These are phyloP conservation scores for Candida railenensis DNA, from an alignment of 805 yeast genomes.

Conservation along the genomic window DNA sequence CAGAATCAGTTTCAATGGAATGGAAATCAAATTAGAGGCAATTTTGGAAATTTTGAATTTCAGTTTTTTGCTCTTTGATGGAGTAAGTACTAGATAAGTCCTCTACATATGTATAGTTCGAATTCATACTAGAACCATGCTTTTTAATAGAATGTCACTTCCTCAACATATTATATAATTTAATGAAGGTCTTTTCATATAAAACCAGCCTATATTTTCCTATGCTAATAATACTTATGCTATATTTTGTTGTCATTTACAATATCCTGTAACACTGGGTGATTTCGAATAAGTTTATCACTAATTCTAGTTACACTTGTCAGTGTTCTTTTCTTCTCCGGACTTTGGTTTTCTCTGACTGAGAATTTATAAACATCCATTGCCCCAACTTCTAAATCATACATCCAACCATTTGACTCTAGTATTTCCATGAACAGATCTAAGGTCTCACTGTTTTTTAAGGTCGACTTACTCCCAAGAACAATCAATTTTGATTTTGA, in stretches of 20 bases:
- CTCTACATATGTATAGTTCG: too few relatives aligned
- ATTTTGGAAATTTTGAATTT: constrained; percentile 26
- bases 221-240: constrained; percentile 1
- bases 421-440: constrained; percentile 61
- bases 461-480: constrained; percentile 72
- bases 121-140: neutral
- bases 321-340: constrained; percentile 2
- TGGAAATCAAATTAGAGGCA: constrained; percentile 8
- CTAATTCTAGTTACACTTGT: neutral
- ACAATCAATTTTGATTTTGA: constrained; percentile 82
- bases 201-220: neutral
- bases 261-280: constrained; percentile 27
- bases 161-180: neutral
- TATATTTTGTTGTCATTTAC: constrained; percentile 24
- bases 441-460: constrained; percentile 50
- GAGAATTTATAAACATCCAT: constrained; percentile 32
- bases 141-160: constrained; percentile 4
- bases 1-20: constrained; percentile 1
- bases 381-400: constrained; percentile 50
- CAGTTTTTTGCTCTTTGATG: constrained; percentile 35
- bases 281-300: constrained; percentile 1
- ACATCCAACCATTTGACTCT: constrained; percentile 60
- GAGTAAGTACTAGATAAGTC: neutral
- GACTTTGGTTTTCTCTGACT: neutral
- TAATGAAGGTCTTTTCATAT: constrained; percentile 1